phyloP scores from a whole-genome alignment of 2,329 filamentous ascomycete species.

The Ascochyta pisi region DNA sequence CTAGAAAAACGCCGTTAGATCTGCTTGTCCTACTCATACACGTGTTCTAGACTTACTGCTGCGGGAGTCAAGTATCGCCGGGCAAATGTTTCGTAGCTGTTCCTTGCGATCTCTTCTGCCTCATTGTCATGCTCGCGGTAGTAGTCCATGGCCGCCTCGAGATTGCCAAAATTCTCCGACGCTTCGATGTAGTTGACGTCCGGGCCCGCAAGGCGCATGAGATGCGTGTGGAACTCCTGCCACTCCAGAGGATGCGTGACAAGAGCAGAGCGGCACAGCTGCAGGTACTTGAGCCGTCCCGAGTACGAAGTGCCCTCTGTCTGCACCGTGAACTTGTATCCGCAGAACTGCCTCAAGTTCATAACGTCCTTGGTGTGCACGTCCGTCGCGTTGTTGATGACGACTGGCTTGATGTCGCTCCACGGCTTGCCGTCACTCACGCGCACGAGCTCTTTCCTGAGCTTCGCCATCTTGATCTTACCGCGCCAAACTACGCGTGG shows the following conservation, averaged over 20 bases:
- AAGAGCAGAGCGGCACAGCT: conserved; percentile 54
- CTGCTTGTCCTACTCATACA: too few species aligned
- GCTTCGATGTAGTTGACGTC: conserved; percentile 45
- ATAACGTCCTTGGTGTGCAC: conserved; percentile 43
- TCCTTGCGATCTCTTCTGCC: conserved; percentile 38
- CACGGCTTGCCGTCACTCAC: conserved; percentile 39
- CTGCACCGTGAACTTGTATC: conserved; percentile 61
- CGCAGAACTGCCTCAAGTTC: conserved; percentile 43
- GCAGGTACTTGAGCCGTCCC: conserved; percentile 61
- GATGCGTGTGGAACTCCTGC: conserved; percentile 46
- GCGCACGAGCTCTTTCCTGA: conserved; percentile 38
- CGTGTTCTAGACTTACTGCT: conserved; percentile 27
- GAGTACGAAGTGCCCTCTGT: conserved; percentile 63
- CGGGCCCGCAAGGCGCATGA: conserved; percentile 39
- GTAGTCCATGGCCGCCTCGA: conserved; percentile 44
- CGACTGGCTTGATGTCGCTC: conserved; percentile 45
- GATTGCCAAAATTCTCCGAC: conserved; percentile 39
- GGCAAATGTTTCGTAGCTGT: conserved; percentile 43
- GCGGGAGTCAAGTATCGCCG: conserved; percentile 42
- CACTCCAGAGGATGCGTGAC: conserved; percentile 44
- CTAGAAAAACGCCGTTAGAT: conserved; percentile 14
- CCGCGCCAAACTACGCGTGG: conserved; percentile 42
- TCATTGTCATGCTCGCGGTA: conserved; percentile 37
- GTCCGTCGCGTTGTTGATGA: conserved; percentile 42
- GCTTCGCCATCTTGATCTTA: conserved; percentile 43